These are phyloP conservation scores for Leccinum longicurvipes DNA, from an alignment of 768 basidiomycete genomes.

Conservation along the genomic window DNA sequence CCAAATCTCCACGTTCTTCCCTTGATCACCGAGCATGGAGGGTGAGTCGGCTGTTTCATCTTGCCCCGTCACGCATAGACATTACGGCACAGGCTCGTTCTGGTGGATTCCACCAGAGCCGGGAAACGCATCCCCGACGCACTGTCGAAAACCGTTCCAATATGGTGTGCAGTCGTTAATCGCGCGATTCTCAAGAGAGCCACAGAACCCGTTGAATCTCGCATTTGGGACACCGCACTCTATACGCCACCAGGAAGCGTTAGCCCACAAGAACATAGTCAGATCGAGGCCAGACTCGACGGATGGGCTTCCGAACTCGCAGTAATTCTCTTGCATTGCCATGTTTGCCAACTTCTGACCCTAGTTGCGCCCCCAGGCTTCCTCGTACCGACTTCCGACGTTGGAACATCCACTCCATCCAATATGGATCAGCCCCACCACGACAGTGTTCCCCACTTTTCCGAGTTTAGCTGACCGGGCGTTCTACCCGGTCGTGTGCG, in stretches of 20 bases:
- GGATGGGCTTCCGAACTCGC: slow-evolving; percentile 67
- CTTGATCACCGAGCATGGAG: slow-evolving; percentile 47
- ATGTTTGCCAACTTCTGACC: neutral
- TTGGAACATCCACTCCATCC: slow-evolving; percentile 72
- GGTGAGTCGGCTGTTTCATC: slow-evolving; percentile 43
- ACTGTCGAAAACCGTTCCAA: slow-evolving; percentile 87
- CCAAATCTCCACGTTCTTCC: slow-evolving; percentile 80
- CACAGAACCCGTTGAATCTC: neutral
- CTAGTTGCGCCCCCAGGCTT: slow-evolving; percentile 42
- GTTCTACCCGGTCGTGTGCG: slow-evolving; percentile 74
- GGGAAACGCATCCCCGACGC: slow-evolving; percentile 96
- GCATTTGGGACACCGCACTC: slow-evolving; percentile 54
- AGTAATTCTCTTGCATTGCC: slow-evolving; percentile 35
- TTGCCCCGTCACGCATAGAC: neutral
- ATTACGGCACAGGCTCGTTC: slow-evolving; percentile 51
- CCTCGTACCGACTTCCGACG: slow-evolving; percentile 64
- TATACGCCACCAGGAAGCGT: slow-evolving; percentile 72
- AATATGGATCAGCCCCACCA: slow-evolving; percentile 83
- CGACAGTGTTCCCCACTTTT: slow-evolving; percentile 45
- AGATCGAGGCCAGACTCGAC: slow-evolving; percentile 66
- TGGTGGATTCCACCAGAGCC: slow-evolving; percentile 90
- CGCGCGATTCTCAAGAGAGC: slow-evolving; percentile 40
- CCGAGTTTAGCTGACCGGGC: slow-evolving; percentile 11
- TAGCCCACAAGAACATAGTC: slow-evolving; percentile 71
- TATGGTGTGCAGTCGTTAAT: slow-evolving; percentile 93